Evolutionary conservation across 495 filamentous ascomycete genomes (phyloP).

Genomic region (Schizothecium vesticola): DNA sequence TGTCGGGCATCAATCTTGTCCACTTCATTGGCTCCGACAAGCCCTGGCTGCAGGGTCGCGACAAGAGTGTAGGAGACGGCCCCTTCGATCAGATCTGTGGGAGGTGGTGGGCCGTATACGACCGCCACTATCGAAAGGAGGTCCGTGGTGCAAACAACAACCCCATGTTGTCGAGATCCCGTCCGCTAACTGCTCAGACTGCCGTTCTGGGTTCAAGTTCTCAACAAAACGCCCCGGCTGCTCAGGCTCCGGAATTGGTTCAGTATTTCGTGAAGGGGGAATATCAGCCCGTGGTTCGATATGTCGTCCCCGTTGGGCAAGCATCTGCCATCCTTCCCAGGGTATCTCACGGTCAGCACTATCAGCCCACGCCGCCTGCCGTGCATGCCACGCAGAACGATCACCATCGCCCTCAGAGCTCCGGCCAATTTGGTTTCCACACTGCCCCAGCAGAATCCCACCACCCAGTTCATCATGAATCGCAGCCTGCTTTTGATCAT

Average conservation of each 20-base stretch:
- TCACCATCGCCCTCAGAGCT: conserved; percentile 14
- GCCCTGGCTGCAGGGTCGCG: conserved; percentile 74
- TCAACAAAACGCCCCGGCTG: not conserved
- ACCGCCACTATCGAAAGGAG: conserved; percentile 65
- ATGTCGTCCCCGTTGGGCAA: conserved; percentile 27
- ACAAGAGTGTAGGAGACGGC: conserved; percentile 46
- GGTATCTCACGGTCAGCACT: conserved; percentile 25
- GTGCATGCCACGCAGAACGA: conserved; percentile 13
- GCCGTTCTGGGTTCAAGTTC: not conserved
- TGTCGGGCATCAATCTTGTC: conserved; percentile 76
- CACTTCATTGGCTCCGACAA: conserved; percentile 93
- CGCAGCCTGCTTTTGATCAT: conserved; percentile 6
- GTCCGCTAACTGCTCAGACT: conserved; percentile 5
- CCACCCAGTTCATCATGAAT: conserved; percentile 8
- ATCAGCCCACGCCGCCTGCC: conserved; percentile 13
- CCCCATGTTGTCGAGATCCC: not conserved
- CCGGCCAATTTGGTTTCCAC: conserved; percentile 15
- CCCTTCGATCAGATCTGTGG: conserved; percentile 76
- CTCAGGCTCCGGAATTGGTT: conserved; percentile 32
- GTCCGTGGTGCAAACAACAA: conserved; percentile 28
- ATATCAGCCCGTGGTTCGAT: conserved; percentile 39
- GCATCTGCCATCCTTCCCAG: conserved; percentile 10
- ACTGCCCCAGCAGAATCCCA: not conserved
- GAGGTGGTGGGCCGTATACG: conserved; percentile 89
- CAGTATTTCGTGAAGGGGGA: conserved; percentile 51